A percentile compares a stretch with the other conserved stretches of the same genome.
Evolutionary conservation across 306 rosid species (phyloP).

Genomic region (Lathyrus sativus): DNA sequence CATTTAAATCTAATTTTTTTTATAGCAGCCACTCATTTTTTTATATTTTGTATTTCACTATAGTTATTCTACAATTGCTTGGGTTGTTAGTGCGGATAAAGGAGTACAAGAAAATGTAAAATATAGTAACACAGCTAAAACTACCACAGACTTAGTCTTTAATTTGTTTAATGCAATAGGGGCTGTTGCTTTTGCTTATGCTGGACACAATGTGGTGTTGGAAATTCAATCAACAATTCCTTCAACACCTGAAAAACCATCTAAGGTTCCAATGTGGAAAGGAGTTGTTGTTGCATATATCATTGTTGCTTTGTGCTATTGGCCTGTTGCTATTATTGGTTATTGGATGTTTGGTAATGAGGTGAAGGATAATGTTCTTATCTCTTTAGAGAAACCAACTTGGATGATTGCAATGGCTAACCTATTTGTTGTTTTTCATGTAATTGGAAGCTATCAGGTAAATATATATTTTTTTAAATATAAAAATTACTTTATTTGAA

Average conservation of each 20-base stretch:
- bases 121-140: slow-evolving; percentile 50
- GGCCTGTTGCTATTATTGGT: no score
- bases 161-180: slow-evolving; percentile 71
- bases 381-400: slow-evolving; percentile 61
- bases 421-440: slow-evolving; percentile 67
- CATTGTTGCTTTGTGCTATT: no score
- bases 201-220: slow-evolving; percentile 53
- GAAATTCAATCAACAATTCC: slow-evolving; percentile 66
- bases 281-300: slow-evolving; percentile 56
- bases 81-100: background rate
- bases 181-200: slow-evolving; percentile 81
- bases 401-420: slow-evolving; percentile 87
- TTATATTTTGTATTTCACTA: no score
- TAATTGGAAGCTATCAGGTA: slow-evolving; percentile 55
- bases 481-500: no score
- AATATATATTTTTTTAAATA: background rate
- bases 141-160: slow-evolving; percentile 53
- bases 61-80: background rate
- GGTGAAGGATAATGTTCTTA: slow-evolving; percentile 45
- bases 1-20: no score
- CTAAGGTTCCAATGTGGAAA: slow-evolving; percentile 89
- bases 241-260: slow-evolving; percentile 85
- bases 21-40: no score
- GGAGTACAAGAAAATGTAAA: background rate
- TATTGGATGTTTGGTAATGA: no score